These are phyloP conservation scores for Coriaria nepalensis DNA, from an alignment of 306 rosid species.

Conservation along the genomic window DNA sequence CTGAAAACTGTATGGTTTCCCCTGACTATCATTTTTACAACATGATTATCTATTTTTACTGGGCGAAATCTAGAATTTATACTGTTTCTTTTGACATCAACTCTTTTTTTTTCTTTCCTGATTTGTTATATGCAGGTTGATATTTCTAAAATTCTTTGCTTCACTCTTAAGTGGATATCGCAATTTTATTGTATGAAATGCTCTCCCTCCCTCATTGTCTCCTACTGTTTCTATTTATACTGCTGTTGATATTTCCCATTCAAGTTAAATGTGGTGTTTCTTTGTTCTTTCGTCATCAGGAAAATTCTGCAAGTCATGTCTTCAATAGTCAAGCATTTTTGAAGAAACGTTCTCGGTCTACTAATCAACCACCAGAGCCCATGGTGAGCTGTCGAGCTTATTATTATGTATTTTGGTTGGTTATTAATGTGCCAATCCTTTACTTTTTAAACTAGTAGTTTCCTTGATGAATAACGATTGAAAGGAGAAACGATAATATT, in stretches of 20 bases:
- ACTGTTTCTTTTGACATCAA: conserved; percentile 5
- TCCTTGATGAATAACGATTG: no score
- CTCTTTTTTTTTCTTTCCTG: background rate
- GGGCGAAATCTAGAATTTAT: no score
- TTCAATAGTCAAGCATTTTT: conserved; percentile 86
- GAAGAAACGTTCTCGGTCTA: conserved; percentile 80
- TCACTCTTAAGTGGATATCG: conserved; percentile 91
- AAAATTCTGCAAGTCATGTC: conserved; percentile 57
- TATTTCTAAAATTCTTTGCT: conserved; percentile 90
- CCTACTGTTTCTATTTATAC: conserved; percentile 11
- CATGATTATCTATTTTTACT: no score
- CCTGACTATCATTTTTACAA: no score
- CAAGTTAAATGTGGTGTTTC: conserved; percentile 16
- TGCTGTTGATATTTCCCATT: conserved; percentile 10
- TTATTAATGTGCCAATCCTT: no score
- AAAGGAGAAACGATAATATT: no score
- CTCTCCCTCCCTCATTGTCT: conserved; percentile 11
- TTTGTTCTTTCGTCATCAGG: conserved; percentile 35
- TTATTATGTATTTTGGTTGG: no score
- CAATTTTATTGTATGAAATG: conserved; percentile 68
- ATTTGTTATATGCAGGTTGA: conserved; percentile 54
- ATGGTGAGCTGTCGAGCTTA: no score
- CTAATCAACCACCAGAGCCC: conserved; percentile 78
- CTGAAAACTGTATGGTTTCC: no score
- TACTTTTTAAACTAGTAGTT: no score